Base-by-base conservation (phyloP, 164 flowering plant species). In the Stephania yunnanensis region DNA sequence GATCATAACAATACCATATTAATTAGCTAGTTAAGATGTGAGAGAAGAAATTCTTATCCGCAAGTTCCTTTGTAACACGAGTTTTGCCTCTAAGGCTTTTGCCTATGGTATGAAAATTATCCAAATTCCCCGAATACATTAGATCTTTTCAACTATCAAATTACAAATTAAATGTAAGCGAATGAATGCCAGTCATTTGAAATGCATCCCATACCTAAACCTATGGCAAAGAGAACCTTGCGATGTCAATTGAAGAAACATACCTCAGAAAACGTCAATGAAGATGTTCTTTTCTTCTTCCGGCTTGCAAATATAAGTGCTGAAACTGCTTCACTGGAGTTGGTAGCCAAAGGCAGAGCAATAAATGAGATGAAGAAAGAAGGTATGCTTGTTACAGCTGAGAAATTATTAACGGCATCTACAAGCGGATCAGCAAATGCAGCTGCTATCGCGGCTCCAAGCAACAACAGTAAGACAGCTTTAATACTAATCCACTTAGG, bases 221-320 rank as follows among this genome's bases (percentile, higher is more conserved):
- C 42, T 36, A 36, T 36, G 42, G 42, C 42, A 31, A 31, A 69
- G 71, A 36, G 45, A 17, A 25, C 6, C 66, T 19, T 19, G 20
- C 13, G 13, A 36, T 69, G 17, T 42, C 42, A 76, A 17, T 15
- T 58, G 65, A 31, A 77, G 68, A 73, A 61, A 71, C 22, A 25
- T 44, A 81, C 86, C 86, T 84, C 82, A 5, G 86, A 84, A 73
- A 81, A 84, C 58, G 82, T 81, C 44, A 77, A 78, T 30, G 86
- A 84, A 71, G 82, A 72, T 10, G 78, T 79, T 71, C 71, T 75
- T 48, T 44, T 44, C 73, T 70, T 84, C 80, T 81, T 84, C 13
- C 77, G 71, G 22, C 81, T 78, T 6, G 80, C 83, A 71, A 79
- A 80, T 9, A 77, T 71, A 22, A 83, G 69, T n/a, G 82, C 81